Evolutionary conservation across 345 rosid genomes (phyloP), one percentile per base, ranked within the genome.

Genomic region (Gossypium longicalyx): DNA sequence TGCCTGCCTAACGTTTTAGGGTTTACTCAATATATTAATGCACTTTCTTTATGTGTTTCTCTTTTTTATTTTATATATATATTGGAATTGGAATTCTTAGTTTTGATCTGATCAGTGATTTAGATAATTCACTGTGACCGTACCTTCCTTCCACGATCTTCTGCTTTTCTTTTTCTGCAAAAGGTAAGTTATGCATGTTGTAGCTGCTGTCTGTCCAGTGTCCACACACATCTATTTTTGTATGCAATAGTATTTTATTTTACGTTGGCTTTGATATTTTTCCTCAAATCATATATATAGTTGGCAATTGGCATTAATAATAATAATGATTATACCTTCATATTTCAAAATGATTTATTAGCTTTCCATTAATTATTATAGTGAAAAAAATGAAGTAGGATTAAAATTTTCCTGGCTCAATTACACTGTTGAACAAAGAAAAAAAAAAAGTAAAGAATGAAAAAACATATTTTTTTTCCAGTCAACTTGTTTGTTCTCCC

Each of bases 41-140:
- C 56, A 56, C 59, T 7, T 9, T 2, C 20, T 56, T 9, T 19
- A 19, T 1, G 12, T 19, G 23, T 9, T 54, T 54, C 2, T 2
- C 51, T 47, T 12, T 3, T 47, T 8, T 0, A 29, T 13, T 61
- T 47, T 12, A 47, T 16, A 22, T 12, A 1, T 23, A 2, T 11
- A 0, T 11, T 19, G n/a, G 6, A 43, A 41, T 19, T 65, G 51
- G 51, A 41, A 44, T 16, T 45, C 34, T 67, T n/a, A 23, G 53
- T 45, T 67, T 7, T 67, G 71, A 67, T 44, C 20, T 66, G 70
- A 45, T 45, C 29, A 66, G 70, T 44, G 53, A 66, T 67, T 67
- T 67, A 20, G 70, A 67, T 45, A 9, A 16, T 63, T 64, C 68
- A 64, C 49, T 17, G 68, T 41, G 47, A 8, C 7, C 2, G 6